Conservation (phyloP, 108 stramenopile species). For the Pseudonitzschia multiseries region DNA sequence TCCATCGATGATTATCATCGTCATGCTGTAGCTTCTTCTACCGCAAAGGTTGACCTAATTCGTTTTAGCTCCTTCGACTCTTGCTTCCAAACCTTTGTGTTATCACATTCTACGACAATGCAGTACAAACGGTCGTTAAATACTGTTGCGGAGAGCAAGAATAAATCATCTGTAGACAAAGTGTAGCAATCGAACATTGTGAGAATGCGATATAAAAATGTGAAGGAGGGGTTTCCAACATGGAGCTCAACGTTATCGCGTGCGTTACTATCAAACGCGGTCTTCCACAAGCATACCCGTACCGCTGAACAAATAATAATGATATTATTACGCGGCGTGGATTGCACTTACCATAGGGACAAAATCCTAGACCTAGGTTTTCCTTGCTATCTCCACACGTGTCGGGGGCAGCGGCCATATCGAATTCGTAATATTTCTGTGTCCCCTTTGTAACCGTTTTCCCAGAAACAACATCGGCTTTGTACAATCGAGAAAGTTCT, state of each 20-base stretch:
- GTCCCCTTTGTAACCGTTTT: conserved; percentile 38
- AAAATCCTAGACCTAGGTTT: conserved; percentile 78
- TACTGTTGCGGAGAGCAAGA: conserved; percentile 68
- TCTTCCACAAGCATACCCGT: neutral
- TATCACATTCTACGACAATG: conserved; percentile 61
- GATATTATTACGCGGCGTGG: neutral
- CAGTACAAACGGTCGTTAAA: conserved; percentile 55
- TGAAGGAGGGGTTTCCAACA: too few relatives aligned
- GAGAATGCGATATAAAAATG: too few relatives aligned
- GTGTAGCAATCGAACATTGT: neutral
- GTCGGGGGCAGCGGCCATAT: conserved; percentile 68
- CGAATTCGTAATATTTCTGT: conserved; percentile 75
- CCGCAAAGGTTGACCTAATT: conserved; percentile 61
- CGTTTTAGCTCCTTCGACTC: conserved; percentile 69
- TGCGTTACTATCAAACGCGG: neutral
- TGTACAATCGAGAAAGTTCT: conserved; percentile 47
- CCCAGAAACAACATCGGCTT: conserved; percentile 73
- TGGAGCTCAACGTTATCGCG: too few relatives aligned
- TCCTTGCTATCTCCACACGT: conserved; percentile 56
- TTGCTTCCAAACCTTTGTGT: conserved; percentile 66
- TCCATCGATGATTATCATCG: neutral
- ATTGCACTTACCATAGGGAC: conserved; percentile 54
- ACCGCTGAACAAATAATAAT: neutral
- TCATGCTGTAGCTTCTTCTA: conserved; percentile 35
- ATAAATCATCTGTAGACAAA: conserved; percentile 36